Conservation (phyloP, 257 asterid species). For the Parsonsia alboflavescens region DNA sequence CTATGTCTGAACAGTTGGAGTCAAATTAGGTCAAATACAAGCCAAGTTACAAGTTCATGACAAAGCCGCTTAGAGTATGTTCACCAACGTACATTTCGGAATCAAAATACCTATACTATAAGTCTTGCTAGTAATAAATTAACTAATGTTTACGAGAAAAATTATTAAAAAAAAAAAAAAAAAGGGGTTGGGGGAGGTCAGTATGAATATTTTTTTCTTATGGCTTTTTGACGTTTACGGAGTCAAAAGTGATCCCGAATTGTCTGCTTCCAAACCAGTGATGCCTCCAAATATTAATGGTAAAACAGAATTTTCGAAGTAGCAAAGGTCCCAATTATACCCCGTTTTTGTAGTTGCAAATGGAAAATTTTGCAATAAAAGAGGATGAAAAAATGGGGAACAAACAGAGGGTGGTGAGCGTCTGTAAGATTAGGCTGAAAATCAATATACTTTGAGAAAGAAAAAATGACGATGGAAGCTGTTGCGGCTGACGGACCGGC, state of each 20-base stretch:
- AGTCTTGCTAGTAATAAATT: too few species aligned
- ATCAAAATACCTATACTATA: too few species aligned
- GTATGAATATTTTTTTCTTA: too few species aligned
- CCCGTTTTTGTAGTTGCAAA: background rate
- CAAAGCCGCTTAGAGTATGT: too few species aligned
- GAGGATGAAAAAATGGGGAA: background rate
- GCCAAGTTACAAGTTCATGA: too few species aligned
- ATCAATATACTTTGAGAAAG: background rate
- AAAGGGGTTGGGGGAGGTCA: too few species aligned
- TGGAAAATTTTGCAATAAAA: background rate
- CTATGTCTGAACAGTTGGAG: too few species aligned
- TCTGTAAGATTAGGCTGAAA: background rate
- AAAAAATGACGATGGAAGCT: conserved; percentile 37
- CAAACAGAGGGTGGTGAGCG: background rate
- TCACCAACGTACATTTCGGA: too few species aligned
- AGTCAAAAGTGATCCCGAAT: conserved; percentile 28
- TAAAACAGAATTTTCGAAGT: conserved; percentile 18
- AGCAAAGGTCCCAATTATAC: conserved; percentile 15
- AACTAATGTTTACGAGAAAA: too few species aligned
- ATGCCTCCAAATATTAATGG: conserved; percentile 10
- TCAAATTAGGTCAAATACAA: too few species aligned
- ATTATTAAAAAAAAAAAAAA: too few species aligned
- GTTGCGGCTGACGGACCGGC: conserved; percentile 24
- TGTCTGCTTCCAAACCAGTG: conserved; percentile 18
- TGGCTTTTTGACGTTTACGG: conserved; percentile 17